These are phyloP conservation scores for Neurospora intermedia DNA, from an alignment of 495 filamentous ascomycete genomes.

Conservation along the genomic window DNA sequence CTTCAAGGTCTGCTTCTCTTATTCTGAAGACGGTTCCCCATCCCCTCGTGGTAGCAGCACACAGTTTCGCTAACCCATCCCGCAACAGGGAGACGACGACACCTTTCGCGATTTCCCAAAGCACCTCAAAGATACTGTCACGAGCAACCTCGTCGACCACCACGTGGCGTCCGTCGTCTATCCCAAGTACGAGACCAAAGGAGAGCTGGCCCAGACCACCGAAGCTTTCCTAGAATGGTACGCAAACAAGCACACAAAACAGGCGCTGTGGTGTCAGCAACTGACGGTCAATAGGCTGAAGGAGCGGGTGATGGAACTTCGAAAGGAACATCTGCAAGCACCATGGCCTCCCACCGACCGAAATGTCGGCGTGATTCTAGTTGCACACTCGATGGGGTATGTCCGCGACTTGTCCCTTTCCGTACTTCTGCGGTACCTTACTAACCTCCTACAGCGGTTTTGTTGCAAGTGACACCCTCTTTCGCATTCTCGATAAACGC, in stretches of 20 bases:
- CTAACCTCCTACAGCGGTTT: conserved; percentile 48
- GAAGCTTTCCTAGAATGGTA: conserved; percentile 75
- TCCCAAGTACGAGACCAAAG: conserved; percentile 85
- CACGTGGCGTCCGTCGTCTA: conserved; percentile 63
- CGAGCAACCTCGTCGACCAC: conserved; percentile 60
- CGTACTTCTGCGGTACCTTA: not conserved
- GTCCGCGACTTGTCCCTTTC: not conserved
- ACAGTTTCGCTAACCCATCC: not conserved
- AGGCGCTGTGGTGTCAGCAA: not conserved
- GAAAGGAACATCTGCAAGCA: conserved; percentile 59
- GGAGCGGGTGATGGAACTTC: conserved; percentile 77
- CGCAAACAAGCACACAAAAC: not conserved
- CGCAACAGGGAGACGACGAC: conserved; percentile 64
- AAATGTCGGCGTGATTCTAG: conserved; percentile 66
- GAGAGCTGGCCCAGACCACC: conserved; percentile 70
- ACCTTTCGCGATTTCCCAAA: conserved; percentile 73
- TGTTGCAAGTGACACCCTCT: conserved; percentile 74
- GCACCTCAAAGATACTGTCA: conserved; percentile 56
- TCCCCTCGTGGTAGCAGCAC: not conserved
- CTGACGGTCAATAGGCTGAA: conserved; percentile 52
- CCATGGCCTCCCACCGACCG: conserved; percentile 82
- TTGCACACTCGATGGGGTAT: conserved; percentile 88
- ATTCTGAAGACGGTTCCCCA: not conserved
- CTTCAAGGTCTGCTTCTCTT: conserved; percentile 58
- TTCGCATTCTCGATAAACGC: conserved; percentile 40